Conservation (phyloP, 2,329 filamentous ascomycete genomes). For the Sporothrix pallida region DNA sequence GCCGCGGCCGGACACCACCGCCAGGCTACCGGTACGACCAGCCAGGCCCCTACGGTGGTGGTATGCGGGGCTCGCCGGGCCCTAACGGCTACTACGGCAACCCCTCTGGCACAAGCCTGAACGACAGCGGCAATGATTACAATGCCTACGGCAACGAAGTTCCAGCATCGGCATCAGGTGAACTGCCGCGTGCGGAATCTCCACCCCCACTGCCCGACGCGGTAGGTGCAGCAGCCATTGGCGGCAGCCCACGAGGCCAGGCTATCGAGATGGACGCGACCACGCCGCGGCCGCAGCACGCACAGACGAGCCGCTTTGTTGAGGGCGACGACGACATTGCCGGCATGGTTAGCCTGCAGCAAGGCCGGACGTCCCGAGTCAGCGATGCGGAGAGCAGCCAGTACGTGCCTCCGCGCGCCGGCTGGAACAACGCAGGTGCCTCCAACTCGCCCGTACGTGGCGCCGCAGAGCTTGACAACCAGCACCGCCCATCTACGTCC, state of each 20-base stretch:
- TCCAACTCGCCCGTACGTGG: slow-evolving; percentile 20
- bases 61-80: slow-evolving; percentile 47
- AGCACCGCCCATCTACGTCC: slow-evolving; percentile 35
- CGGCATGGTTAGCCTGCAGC: slow-evolving; percentile 75
- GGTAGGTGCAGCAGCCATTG: slow-evolving; percentile 38
- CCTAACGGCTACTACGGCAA: slow-evolving; percentile 45
- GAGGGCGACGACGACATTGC: slow-evolving; percentile 75
- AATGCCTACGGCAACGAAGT: slow-evolving; percentile 54
- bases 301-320: slow-evolving; percentile 54
- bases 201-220: slow-evolving; percentile 64
- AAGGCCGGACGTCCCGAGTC: slow-evolving; percentile 46
- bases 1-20: slow-evolving; percentile 51
- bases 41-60: slow-evolving; percentile 41
- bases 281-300: slow-evolving; percentile 57
- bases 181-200: slow-evolving; percentile 66
- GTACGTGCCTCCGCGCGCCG: slow-evolving; percentile 62
- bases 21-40: slow-evolving; percentile 53
- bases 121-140: slow-evolving; percentile 46
- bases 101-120: slow-evolving; percentile 47
- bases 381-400: slow-evolving; percentile 44
- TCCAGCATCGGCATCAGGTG: slow-evolving; percentile 42
- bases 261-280: slow-evolving; percentile 81
- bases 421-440: slow-evolving; percentile 54
- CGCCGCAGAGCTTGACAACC: slow-evolving; percentile 40
- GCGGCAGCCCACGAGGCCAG: slow-evolving; percentile 57